Base-by-base conservation (phyloP, 2,329 filamentous ascomycete genomes). In the Akanthomyces muscarius region DNA sequence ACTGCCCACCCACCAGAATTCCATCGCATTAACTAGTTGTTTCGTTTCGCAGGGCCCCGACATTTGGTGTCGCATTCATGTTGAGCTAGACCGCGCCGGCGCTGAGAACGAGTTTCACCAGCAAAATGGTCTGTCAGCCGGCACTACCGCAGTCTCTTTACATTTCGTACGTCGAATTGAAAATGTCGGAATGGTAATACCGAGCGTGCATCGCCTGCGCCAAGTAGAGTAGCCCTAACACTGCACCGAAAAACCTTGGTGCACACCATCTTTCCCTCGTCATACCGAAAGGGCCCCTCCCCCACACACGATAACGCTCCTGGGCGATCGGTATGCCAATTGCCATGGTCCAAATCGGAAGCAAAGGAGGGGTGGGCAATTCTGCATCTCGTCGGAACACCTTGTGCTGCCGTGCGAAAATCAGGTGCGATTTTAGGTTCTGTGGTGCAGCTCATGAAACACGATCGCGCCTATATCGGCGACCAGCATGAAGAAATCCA, bases 31-130 rank as follows among this genome's bases (percentile, higher is more conserved):
- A 30, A 30, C 28, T 21, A 45, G 7, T 52, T 60, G 48, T 52
- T 60, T 60, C 25, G 57, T 60, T 60, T 45, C 48, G n/a, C 23
- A 48, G 28, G 14, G 10, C 25, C 47, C 47, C 2, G 21, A 59
- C 38, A 18, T 18, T 42, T 16, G 13, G 47, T 52, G 57, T 60
- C 48, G 48, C 57, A 60, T 36, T 45, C 47, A 25, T 18, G 18
- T 14, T 13, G 7, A 14, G n/a, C 14, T 25, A 41, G 8, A 30
- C 18, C 10, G 33, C 4, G 5, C 36, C 8, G 23, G 10, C 3
- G 47, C 45, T 16, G 7, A 36, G 23, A 18, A 25, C 36, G 18
- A 13, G 48, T 60, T 52, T 60, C 57, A 60, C 38, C 57, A 51
- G 7, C 44, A 38, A 6, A 14, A n/a, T 23, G 18, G 25, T 10